Evolutionary conservation across 1,139 yeast species (phyloP).

Genomic region (Blastobotrys capitulatus): DNA sequence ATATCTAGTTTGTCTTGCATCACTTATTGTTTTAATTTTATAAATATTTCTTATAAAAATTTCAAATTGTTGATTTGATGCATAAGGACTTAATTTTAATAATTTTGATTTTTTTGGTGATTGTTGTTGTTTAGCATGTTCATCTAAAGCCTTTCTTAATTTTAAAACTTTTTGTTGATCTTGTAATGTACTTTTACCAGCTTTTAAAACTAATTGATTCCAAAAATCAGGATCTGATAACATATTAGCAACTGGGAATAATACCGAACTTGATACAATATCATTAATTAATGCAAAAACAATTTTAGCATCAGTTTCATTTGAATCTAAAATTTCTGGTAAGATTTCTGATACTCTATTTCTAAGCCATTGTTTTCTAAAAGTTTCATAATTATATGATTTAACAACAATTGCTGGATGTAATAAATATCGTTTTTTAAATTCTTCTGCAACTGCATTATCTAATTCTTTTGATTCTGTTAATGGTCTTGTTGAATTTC

Average conservation of each 20-base stretch:
- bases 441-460: constrained; percentile 54
- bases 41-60: constrained; percentile 39
- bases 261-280: constrained; percentile 51
- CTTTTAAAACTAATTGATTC: constrained; percentile 57
- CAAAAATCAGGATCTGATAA: constrained; percentile 71
- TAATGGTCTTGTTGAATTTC: constrained; percentile 27
- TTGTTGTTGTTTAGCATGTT: constrained; percentile 42
- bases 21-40: constrained; percentile 34
- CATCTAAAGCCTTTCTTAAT: constrained; percentile 63
- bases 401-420: constrained; percentile 54
- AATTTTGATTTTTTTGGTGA: background rate
- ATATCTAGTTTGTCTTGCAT: constrained; percentile 42
- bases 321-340: constrained; percentile 45
- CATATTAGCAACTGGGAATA: constrained; percentile 51
- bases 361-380: constrained; percentile 51
- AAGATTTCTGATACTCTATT: constrained; percentile 41
- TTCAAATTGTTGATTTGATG: constrained; percentile 38
- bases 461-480: constrained; percentile 47
- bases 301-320: constrained; percentile 48
- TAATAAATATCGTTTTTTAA: constrained; percentile 35
- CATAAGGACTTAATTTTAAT: constrained; percentile 28
- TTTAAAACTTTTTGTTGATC: constrained; percentile 74
- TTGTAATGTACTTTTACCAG: constrained; percentile 60
- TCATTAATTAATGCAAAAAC: constrained; percentile 54
- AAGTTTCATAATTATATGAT: constrained; percentile 38